These are phyloP conservation scores for Penicillium sp. DNA, from an alignment of 2,329 filamentous ascomycete species.

Conservation along the genomic window DNA sequence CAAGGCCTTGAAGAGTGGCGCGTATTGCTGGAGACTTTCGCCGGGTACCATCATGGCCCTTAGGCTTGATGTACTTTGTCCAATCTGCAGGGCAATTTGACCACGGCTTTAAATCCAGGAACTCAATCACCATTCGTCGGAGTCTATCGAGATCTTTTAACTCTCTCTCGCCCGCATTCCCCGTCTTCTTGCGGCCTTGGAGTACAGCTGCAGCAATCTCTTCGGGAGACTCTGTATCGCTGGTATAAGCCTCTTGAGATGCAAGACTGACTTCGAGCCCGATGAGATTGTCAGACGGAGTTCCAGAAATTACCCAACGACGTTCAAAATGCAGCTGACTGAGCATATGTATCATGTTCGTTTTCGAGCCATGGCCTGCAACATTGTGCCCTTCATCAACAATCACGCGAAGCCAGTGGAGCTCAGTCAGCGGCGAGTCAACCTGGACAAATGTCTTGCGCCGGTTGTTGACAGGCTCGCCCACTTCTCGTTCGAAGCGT, in stretches of 20 bases:
- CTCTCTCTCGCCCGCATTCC: conserved; percentile 53
- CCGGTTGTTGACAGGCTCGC: conserved; percentile 51
- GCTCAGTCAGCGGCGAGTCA: conserved; percentile 61
- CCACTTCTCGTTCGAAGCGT: conserved; percentile 68
- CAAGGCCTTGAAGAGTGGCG: conserved; percentile 70
- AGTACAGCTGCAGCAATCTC: conserved; percentile 32
- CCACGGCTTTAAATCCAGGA: conserved; percentile 77
- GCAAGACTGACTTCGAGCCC: conserved; percentile 65
- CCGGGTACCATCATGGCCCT: conserved; percentile 54
- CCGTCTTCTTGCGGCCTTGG: conserved; percentile 34
- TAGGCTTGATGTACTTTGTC: conserved; percentile 68
- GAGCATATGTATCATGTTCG: conserved; percentile 56
- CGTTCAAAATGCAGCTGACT: conserved; percentile 61
- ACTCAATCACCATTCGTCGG: conserved; percentile 65
- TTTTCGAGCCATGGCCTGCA: conserved; percentile 63
- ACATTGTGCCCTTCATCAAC: conserved; percentile 90
- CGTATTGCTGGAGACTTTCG: conserved; percentile 53
- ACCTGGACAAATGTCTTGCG: conserved; percentile 48
- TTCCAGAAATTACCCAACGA: conserved; percentile 88
- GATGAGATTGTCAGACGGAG: conserved; percentile 78
- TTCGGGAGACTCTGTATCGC: conserved; percentile 36
- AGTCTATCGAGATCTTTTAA: conserved; percentile 65
- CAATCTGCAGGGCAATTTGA: conserved; percentile 68
- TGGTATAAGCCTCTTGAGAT: conserved; percentile 38
- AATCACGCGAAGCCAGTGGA: conserved; percentile 86